Conservation (phyloP, 805 yeast species). For the Candida khao-thaluensis region DNA sequence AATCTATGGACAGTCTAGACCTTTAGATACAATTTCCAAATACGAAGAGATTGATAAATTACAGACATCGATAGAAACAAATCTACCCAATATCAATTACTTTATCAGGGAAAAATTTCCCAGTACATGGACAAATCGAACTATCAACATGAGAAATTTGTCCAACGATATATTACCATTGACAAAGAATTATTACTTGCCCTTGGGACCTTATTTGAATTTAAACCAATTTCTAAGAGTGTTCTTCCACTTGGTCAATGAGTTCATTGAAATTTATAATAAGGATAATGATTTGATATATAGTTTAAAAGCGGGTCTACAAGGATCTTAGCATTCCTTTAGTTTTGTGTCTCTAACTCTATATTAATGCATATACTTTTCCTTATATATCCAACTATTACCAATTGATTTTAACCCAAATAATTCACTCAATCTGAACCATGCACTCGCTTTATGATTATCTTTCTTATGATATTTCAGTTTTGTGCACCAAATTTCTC, state of each 20-base stretch:
- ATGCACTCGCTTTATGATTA: slow-evolving; percentile 59
- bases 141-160: slow-evolving; percentile 3
- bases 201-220: slow-evolving; percentile 32
- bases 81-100: slow-evolving; percentile 11
- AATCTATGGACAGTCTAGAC: slow-evolving; percentile 20
- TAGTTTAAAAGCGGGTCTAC: slow-evolving; percentile 17
- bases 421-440: slow-evolving; percentile 64
- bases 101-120: slow-evolving; percentile 13
- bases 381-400: slow-evolving; percentile 73
- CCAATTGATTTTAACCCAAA: slow-evolving; percentile 64
- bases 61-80: slow-evolving; percentile 6
- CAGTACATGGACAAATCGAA: slow-evolving; percentile 11
- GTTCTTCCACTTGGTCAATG: slow-evolving; percentile 29
- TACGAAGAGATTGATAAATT: slow-evolving; percentile 7
- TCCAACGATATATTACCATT: slow-evolving; percentile 1
- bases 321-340: no score
- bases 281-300: slow-evolving; percentile 16
- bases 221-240: slow-evolving; percentile 33
- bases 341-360: neutral
- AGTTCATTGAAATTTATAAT: slow-evolving; percentile 28
- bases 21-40: neutral
- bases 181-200: slow-evolving; percentile 27
- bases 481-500: slow-evolving; percentile 63
- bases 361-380: slow-evolving; percentile 47
- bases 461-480: slow-evolving; percentile 58